phyloP scores from a whole-genome alignment of 164 flowering plant genomes.

The Echeveria elegans region DNA sequence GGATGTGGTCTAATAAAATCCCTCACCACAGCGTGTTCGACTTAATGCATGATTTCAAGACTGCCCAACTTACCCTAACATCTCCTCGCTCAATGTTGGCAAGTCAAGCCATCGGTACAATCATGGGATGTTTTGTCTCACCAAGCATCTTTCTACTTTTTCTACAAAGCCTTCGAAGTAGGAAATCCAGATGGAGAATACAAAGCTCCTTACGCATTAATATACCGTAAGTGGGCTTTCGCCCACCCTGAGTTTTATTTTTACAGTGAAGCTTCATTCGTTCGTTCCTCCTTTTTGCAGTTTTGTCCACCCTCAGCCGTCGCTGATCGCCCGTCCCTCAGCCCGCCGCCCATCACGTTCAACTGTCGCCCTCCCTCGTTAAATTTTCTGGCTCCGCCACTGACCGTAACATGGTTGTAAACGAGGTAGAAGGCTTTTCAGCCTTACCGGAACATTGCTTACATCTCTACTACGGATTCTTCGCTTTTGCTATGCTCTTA shows the following conservation, averaged over 20 bases:
- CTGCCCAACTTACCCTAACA: constrained; percentile 6
- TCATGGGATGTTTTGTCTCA: constrained; percentile 5
- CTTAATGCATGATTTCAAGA: constrained; percentile 9
- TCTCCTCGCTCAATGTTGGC: constrained; percentile 5
- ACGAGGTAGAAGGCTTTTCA: neutral
- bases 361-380: no score
- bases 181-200: constrained; percentile 3
- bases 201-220: constrained; percentile 4
- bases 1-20: constrained; percentile 81
- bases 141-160: neutral
- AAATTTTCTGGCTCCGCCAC: no score
- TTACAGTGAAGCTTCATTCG: no score
- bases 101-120: constrained; percentile 7
- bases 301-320: no score
- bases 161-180: constrained; percentile 6
- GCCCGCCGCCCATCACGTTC: no score
- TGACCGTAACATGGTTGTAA: constrained; percentile 8
- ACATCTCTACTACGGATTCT: constrained; percentile 8
- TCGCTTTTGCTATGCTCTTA: neutral
- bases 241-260: no score
- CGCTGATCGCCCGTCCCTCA: no score
- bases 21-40: constrained; percentile 32
- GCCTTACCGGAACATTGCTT: constrained; percentile 4
- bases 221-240: no score
- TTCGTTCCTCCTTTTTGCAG: no score